A percentile compares a stretch with the other conserved stretches of the same genome.
phyloP scores from a whole-genome alignment of 2,329 filamentous ascomycete genomes.

The Alternaria hordeiaustralica region DNA sequence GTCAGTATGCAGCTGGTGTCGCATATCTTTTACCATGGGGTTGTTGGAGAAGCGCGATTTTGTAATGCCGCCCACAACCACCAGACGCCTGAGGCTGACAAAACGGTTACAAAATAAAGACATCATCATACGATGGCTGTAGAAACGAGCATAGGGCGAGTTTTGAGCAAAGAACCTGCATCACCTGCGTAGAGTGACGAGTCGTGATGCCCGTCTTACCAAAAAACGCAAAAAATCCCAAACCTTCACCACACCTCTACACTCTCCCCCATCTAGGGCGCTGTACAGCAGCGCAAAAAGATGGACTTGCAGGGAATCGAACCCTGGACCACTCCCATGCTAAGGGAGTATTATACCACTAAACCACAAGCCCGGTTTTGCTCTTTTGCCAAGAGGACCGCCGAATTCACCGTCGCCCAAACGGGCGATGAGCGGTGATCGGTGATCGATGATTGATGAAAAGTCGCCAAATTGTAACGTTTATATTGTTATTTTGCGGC shows the following conservation, averaged over 20 bases:
- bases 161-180: background rate
- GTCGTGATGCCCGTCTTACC: background rate
- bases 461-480: background rate
- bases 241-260: background rate
- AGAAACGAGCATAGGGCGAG: background rate
- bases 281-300: background rate
- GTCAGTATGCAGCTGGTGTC: background rate
- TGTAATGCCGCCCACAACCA: too few species aligned
- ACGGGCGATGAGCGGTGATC: background rate
- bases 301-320: constrained; percentile 15
- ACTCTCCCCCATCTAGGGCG: too few species aligned
- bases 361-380: constrained; percentile 24
- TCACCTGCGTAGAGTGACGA: background rate
- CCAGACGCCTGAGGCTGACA: too few species aligned
- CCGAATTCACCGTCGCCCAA: background rate
- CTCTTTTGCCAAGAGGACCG: background rate
- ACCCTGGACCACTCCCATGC: constrained; percentile 24
- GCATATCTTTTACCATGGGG: background rate
- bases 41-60: too few species aligned
- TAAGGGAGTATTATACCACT: constrained; percentile 32
- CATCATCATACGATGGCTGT: too few species aligned
- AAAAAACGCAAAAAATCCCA: background rate
- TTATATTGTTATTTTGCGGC: background rate
- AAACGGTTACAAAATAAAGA: too few species aligned
- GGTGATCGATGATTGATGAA: background rate